Percentiles rank a stretch among this genome's conserved stretches.
phyloP scores from a whole-genome alignment of 176 grass and related monocot genomes.

The Pontederia crassipes region DNA sequence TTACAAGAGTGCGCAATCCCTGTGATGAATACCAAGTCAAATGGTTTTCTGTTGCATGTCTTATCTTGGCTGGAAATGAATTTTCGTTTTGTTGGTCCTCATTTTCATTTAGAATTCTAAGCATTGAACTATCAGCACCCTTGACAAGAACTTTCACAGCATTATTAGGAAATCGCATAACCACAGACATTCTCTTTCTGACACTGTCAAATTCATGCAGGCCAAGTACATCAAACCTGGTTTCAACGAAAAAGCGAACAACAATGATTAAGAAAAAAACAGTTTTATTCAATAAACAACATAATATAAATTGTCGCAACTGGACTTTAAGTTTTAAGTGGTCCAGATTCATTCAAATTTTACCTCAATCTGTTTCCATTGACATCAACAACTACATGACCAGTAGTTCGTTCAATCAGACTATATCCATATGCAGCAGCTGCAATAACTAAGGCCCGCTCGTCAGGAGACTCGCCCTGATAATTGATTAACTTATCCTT shows the following conservation, averaged over 20 bases:
- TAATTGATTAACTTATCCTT: constrained; percentile 62
- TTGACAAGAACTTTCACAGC: constrained; percentile 89
- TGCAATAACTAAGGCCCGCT: constrained; percentile 85
- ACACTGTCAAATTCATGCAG: constrained; percentile 92
- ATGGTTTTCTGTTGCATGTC: constrained; percentile 57
- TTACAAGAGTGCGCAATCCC: constrained; percentile 81
- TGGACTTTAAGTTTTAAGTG: too few relatives aligned
- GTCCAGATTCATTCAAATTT: too few relatives aligned
- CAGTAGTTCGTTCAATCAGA: constrained; percentile 87
- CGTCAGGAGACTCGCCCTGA: constrained; percentile 97
- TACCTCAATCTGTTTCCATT: constrained; percentile 83
- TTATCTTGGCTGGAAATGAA: constrained; percentile 48
- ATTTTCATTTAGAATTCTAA: constrained; percentile 48
- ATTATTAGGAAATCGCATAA: constrained; percentile 79
- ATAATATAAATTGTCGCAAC: not conserved
- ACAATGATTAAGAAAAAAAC: too few relatives aligned
- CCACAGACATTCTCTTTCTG: constrained; percentile 94
- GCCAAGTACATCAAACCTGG: constrained; percentile 93
- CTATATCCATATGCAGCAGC: constrained; percentile 79
- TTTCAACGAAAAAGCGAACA: not conserved
- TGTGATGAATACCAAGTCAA: constrained; percentile 66
- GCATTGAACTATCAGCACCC: constrained; percentile 85
- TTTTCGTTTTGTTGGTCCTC: constrained; percentile 19
- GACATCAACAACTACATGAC: constrained; percentile 88
- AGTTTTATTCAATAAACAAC: not conserved